Evolutionary conservation across 441 rosid genomes (phyloP), one percentile per base, ranked within the genome.

Genomic region (Flueggea neowawraea): DNA sequence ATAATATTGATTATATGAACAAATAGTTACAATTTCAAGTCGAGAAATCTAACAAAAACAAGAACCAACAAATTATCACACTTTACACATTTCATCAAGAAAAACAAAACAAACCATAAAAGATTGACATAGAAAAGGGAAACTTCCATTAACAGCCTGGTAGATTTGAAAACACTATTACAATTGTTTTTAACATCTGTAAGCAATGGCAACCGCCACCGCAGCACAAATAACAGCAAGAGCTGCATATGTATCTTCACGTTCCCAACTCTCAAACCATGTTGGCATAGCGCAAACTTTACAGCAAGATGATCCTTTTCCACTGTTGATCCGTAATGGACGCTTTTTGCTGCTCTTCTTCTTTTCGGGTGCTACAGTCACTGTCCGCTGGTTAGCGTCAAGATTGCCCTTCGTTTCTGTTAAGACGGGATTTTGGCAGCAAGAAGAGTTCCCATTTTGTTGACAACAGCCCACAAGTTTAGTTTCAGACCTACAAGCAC

Each of bases 201-300:
- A 89, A 54, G 98, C 98, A 65, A 88, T 70, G 28, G 64, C 92
- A 66, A 95, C 92, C 0, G 99, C 91, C 16, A 77, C 89, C 22
- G 79, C 98, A 47, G 99, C 96, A 69, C 85, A 88, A 12, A 61
- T 78, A 75, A 91, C 96, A 10, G 98, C 93, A 0, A 91, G 79
- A 52, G 85, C 90, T 0, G 99, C 98, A 63, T 82, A 88, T 12
- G 98, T 84, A 76, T 95, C 99, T 62, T 90, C 98, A 5, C 77
- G 80, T 69, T 95, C 99, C 99, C 98, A 95, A 72, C 82, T 89
- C 75, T 95, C 97, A 15, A 76, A 65, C 93, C 93, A 90, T 44
- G 96, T 85, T 53, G 92, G 95, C 84, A 78, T 82, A 33, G 79
- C 72, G 72, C 75, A 77, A 69, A 74, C 78, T 81, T 78, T 79